A percentile compares a stretch with the other conserved stretches of the same genome.
phyloP scores from a whole-genome alignment of 148 eudicot genomes.

The Beta vulgaris region DNA sequence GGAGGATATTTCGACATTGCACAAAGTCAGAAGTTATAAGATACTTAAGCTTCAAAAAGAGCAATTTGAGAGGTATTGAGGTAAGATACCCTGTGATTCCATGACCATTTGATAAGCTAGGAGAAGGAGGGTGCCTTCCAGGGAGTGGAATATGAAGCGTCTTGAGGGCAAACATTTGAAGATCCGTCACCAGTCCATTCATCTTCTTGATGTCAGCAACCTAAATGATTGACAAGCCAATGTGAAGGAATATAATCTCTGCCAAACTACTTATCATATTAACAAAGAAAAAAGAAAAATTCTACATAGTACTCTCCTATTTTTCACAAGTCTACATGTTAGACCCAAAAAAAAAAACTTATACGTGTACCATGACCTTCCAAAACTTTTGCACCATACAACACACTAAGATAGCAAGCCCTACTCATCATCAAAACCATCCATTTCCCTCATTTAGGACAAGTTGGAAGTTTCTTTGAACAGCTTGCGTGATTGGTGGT shows the following conservation, averaged over 20 bases:
- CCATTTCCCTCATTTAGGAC: too few relatives aligned
- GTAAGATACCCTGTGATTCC: constrained; percentile 47
- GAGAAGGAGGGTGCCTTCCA: constrained; percentile 94
- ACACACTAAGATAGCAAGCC: too few relatives aligned
- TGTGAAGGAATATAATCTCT: background rate
- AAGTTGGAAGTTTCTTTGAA: too few relatives aligned
- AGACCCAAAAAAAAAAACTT: too few relatives aligned
- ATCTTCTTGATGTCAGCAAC: constrained; percentile 87
- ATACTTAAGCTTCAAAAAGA: background rate
- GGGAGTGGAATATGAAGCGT: constrained; percentile 82
- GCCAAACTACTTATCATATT: background rate
- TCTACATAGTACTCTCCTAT: too few relatives aligned
- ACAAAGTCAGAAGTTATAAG: background rate
- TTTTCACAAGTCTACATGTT: too few relatives aligned
- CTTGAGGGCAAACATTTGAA: constrained; percentile 95
- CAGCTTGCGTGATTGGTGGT: too few relatives aligned
- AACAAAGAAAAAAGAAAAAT: too few relatives aligned
- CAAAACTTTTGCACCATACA: too few relatives aligned
- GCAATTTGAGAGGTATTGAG: background rate
- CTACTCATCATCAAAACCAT: too few relatives aligned
- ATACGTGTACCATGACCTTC: too few relatives aligned
- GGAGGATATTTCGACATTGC: background rate
- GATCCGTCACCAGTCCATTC: constrained; percentile 81
- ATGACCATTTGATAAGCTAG: constrained; percentile 58
- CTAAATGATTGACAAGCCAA: constrained; percentile 33